Conservation (phyloP, 192 early-diverging fungal species). For the Spizellomyces sp. region DNA sequence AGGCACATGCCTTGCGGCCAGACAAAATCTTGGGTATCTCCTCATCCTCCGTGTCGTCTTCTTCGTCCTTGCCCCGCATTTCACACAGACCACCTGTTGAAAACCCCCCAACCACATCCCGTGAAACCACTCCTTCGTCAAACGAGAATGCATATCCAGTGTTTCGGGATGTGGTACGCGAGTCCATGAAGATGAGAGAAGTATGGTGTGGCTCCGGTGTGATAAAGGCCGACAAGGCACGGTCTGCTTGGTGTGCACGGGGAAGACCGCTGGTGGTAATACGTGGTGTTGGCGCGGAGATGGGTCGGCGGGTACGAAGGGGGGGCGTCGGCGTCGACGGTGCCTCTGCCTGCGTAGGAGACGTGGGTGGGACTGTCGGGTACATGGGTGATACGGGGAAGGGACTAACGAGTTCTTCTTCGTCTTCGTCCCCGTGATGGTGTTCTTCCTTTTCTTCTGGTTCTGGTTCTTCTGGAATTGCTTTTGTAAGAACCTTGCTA, state of each 20-base stretch:
- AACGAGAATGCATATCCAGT: slow-evolving; percentile 33
- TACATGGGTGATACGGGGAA: neutral
- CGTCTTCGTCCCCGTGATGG: neutral
- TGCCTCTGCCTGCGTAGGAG: neutral
- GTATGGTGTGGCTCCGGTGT: neutral
- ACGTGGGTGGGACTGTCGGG: neutral
- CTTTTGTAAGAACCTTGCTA: neutral
- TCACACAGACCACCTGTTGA: neutral
- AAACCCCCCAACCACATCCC: slow-evolving; percentile 1
- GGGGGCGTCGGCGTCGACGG: neutral
- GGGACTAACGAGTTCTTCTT: neutral
- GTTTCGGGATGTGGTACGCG: slow-evolving; percentile 14
- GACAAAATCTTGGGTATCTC: too few species aligned
- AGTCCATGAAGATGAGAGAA: slow-evolving; percentile 22
- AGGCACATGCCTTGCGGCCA: too few species aligned
- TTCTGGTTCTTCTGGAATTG: neutral
- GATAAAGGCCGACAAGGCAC: neutral
- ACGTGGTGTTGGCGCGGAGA: neutral
- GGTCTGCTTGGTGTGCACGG: too few species aligned
- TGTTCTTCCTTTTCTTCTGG: neutral
- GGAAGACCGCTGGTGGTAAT: neutral
- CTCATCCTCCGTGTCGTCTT: neutral
- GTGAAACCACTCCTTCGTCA: slow-evolving; percentile 6
- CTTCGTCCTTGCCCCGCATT: neutral
- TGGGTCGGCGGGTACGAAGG: neutral